Evolutionary conservation across 306 rosid species (phyloP), one percentile per base, ranked within the genome.

Genomic region (Malus fusca): DNA sequence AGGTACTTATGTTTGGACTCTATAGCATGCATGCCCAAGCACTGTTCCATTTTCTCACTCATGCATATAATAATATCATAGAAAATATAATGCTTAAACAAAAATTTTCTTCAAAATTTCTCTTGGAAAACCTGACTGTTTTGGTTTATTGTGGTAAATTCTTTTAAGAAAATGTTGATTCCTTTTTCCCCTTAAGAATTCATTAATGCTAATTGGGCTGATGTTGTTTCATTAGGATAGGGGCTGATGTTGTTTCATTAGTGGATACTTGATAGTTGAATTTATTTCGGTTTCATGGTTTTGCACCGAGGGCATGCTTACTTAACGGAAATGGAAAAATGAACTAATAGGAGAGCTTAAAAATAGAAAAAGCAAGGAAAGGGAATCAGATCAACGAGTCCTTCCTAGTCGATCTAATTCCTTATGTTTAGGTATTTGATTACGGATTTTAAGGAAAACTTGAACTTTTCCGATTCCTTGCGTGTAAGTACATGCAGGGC

Each of bases 1-100:
- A 88, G 97, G 98, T 89, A 80, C 69, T 73, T 55, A 28, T 53
- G 60, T 68, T 31, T 42, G 63, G 72, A 46, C 31, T 61, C 46
- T 77, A 25, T 4, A 18, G 13, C 28, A 43, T 61, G 46, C 4
- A 42, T 73, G 19, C 8, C 22, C 10, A 25, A 33, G 19, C 28
- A 25, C 17, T 12, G 42, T 9, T 15, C 43, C 1, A 35, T 31
- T 6, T 26, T 30, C 52, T 80, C 31, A 33, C 67, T 48, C 59
- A 26, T 37, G 18, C 44, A 69, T 46, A 9, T 26, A 42, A 19
- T 26, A 6, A 14, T 62, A 17, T 51, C 21, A 51, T 51, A 15
- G 21, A 18, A 15, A 5, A 51, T 51, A 51, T 21, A 51, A 17
- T 51, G 55, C 55, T 51, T 51, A 51, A 51, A 19, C 55, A 51